phyloP scores from a whole-genome alignment of 1,139 yeast genomes.

The Sugiyamaella novakii region DNA sequence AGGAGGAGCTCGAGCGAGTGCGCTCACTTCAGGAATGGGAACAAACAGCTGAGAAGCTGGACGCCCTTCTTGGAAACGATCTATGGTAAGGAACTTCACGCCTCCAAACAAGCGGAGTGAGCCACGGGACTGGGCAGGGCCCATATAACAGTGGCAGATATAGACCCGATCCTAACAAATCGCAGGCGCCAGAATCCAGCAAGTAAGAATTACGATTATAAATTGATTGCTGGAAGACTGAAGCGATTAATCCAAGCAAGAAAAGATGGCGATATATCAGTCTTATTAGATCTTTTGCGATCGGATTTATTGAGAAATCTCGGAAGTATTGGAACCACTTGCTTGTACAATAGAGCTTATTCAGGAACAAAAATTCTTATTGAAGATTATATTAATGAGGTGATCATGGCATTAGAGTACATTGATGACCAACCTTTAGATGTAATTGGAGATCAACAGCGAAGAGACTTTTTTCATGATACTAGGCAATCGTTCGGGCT shows the following conservation, averaged over 20 bases:
- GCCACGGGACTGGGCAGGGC: not conserved
- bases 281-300: constrained; percentile 68
- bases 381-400: constrained; percentile 83
- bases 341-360: constrained; percentile 77
- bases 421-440: constrained; percentile 38
- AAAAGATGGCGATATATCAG: constrained; percentile 55
- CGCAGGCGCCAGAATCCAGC: constrained; percentile 83
- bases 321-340: constrained; percentile 85
- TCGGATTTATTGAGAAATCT: constrained; percentile 86
- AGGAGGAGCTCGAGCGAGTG: constrained; percentile 33
- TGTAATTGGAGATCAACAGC: constrained; percentile 49
- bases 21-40: constrained; percentile 41
- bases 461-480: constrained; percentile 84
- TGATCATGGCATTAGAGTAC: constrained; percentile 65
- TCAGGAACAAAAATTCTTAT: constrained; percentile 86
- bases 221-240: constrained; percentile 73
- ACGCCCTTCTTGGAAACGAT: constrained; percentile 42
- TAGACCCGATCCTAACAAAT: not conserved
- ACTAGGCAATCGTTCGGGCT: constrained; percentile 88
- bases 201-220: constrained; percentile 80
- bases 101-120: not conserved
- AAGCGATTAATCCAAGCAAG: constrained; percentile 66
- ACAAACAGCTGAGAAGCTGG: constrained; percentile 40
- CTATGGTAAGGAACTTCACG: constrained; percentile 35
- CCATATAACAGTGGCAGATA: constrained; percentile 1